Conservation (phyloP, 164 flowering plant species). For the Akebia trifoliata region DNA sequence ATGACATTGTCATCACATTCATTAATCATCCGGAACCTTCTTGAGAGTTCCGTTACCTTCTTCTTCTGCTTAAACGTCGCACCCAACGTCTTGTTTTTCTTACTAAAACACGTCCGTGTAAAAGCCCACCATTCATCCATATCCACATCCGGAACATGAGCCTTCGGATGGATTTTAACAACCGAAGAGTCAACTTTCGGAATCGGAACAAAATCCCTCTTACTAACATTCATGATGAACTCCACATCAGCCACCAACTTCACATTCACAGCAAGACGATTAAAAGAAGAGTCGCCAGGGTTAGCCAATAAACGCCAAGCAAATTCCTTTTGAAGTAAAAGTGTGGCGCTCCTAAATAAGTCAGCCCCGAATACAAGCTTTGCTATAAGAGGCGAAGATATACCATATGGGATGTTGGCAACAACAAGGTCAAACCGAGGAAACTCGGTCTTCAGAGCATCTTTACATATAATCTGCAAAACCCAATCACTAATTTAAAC, state of each 20-base stretch:
- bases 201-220: conserved; percentile 77
- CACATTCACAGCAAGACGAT: conserved; percentile 84
- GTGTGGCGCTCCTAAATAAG: conserved; percentile 65
- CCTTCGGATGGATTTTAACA: conserved; percentile 58
- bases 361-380: conserved; percentile 53
- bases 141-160: conserved; percentile 54
- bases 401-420: conserved; percentile 85
- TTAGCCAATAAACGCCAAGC: conserved; percentile 72
- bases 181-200: conserved; percentile 93
- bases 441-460: conserved; percentile 74
- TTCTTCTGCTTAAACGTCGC: conserved; percentile 88
- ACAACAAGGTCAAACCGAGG: conserved; percentile 76
- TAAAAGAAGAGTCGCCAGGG: conserved; percentile 82
- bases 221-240: conserved; percentile 82
- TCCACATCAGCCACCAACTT: conserved; percentile 77
- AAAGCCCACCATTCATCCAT: conserved; percentile 84
- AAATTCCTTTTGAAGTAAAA: conserved; percentile 90
- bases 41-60: conserved; percentile 62
- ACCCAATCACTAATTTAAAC: conserved; percentile 3
- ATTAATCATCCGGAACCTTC: conserved; percentile 18
- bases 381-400: conserved; percentile 78
- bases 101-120: conserved; percentile 70
- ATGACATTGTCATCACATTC: conserved; percentile 10
- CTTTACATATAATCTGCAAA: conserved; percentile 62
- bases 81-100: conserved; percentile 88